Percentiles rank a stretch among this genome's conserved stretches.
These are phyloP conservation scores for Aquilaria agallochum DNA, from an alignment of 441 rosid species.

Conservation along the genomic window DNA sequence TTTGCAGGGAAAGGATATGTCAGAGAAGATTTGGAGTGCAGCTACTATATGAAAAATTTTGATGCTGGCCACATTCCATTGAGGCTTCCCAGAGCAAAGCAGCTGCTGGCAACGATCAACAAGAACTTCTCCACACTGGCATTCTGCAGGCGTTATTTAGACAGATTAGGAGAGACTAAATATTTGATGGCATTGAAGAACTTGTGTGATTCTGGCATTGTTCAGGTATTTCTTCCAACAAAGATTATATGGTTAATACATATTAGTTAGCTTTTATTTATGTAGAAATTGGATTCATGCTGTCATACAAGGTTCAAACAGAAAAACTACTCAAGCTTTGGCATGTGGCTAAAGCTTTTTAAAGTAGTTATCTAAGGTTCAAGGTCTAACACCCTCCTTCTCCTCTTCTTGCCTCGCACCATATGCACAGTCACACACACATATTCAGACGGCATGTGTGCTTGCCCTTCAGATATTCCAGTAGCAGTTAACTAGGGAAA, in stretches of 20 bases:
- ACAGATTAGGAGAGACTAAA: slow-evolving; percentile 89
- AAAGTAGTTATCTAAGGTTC: no score
- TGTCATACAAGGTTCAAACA: no score
- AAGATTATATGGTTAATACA: no score
- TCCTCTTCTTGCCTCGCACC: no score
- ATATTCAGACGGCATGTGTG: no score
- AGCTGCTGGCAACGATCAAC: slow-evolving; percentile 86
- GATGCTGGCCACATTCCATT: slow-evolving; percentile 77
- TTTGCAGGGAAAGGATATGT: slow-evolving; percentile 85
- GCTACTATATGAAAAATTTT: slow-evolving; percentile 93
- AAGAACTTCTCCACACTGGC: slow-evolving; percentile 93
- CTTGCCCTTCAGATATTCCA: no score
- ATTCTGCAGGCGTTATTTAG: slow-evolving; percentile 84
- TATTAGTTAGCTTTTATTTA: no score
- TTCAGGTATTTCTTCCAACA: slow-evolving; percentile 53
- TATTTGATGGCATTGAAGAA: slow-evolving; percentile 88
- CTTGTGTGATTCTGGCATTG: slow-evolving; percentile 78
- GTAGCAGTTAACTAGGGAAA: not conserved
- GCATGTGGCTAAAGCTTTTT: no score
- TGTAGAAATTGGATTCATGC: no score
- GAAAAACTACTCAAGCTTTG: no score
- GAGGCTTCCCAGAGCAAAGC: slow-evolving; percentile 92
- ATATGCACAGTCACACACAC: no score
- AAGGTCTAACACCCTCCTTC: no score
- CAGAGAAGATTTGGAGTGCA: slow-evolving; percentile 93